Percentiles rank a stretch among this genome's conserved stretches.
Conservation (phyloP, 257 asterid genomes). For the Solanum sejunctum region DNA sequence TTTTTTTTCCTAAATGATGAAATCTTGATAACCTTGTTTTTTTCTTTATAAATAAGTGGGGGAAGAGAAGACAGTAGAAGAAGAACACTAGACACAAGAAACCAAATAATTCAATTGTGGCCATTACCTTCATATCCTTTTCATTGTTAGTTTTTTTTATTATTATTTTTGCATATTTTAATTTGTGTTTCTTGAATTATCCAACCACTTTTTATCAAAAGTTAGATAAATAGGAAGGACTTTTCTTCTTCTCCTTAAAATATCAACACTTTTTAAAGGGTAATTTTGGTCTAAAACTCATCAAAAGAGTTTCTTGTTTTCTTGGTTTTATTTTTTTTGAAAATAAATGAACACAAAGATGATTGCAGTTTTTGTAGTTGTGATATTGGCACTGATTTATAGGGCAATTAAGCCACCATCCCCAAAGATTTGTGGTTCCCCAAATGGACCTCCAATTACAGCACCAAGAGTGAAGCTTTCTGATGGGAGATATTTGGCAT, state of each 20-base stretch:
- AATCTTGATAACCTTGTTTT: too few species aligned
- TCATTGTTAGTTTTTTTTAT: not conserved
- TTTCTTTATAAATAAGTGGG: too few species aligned
- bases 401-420: conserved; percentile 63
- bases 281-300: not conserved
- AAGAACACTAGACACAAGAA: too few species aligned
- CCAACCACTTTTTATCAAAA: not conserved
- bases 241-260: not conserved
- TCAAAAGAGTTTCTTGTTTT: not conserved
- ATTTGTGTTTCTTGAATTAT: not conserved
- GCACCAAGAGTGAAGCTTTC: conserved; percentile 64
- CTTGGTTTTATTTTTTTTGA: not conserved
- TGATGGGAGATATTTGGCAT: conserved; percentile 82
- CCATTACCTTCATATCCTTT: not conserved
- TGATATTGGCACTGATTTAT: conserved; percentile 62
- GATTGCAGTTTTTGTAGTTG: conserved; percentile 39
- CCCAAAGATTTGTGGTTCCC: conserved; percentile 51
- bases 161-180: not conserved
- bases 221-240: not conserved
- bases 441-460: conserved; percentile 55
- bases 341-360: conserved; percentile 44
- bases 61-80: too few species aligned
- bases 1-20: too few species aligned
- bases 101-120: not conserved
- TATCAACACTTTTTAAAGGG: not conserved